phyloP scores from a whole-genome alignment of 106 monocot genomes.

The Phalaenopsis equestris region DNA sequence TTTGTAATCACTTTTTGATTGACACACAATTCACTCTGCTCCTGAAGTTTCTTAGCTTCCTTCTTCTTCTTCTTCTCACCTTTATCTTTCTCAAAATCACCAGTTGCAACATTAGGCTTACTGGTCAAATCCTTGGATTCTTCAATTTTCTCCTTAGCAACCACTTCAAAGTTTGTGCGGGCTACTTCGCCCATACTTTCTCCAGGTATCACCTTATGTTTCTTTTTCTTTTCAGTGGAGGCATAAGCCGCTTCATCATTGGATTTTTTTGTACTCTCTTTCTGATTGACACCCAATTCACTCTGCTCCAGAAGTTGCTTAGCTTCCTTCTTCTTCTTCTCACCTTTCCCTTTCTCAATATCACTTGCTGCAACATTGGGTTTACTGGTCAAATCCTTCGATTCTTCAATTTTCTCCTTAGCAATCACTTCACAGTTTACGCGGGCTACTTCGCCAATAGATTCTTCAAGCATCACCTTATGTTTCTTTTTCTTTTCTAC shows the following conservation, averaged over 20 bases:
- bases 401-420: conserved; percentile 18
- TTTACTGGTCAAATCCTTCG: background rate
- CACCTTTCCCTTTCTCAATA: conserved; percentile 9
- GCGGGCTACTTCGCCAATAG: conserved; percentile 2
- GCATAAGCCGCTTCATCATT: background rate
- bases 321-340: conserved; percentile 18
- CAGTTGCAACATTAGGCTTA: background rate
- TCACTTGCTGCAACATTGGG: background rate
- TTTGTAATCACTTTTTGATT: background rate
- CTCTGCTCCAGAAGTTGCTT: background rate
- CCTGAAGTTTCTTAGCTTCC: conserved; percentile 4
- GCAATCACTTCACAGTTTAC: conserved; percentile 8
- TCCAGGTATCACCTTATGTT: too few relatives aligned
- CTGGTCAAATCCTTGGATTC: conserved; percentile 11
- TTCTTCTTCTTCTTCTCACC: conserved; percentile 23
- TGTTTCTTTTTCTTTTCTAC: conserved; percentile 33
- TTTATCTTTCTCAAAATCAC: conserved; percentile 9
- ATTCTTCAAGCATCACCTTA: conserved; percentile 11
- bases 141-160: conserved; percentile 21
- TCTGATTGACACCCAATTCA: background rate
- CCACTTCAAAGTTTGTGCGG: background rate
- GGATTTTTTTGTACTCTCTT: background rate
- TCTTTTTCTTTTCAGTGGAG: background rate
- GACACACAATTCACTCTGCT: background rate
- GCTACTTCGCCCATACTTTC: too few relatives aligned